Base-by-base conservation (phyloP, 495 filamentous ascomycete species). In the Aspergillus leporis region DNA sequence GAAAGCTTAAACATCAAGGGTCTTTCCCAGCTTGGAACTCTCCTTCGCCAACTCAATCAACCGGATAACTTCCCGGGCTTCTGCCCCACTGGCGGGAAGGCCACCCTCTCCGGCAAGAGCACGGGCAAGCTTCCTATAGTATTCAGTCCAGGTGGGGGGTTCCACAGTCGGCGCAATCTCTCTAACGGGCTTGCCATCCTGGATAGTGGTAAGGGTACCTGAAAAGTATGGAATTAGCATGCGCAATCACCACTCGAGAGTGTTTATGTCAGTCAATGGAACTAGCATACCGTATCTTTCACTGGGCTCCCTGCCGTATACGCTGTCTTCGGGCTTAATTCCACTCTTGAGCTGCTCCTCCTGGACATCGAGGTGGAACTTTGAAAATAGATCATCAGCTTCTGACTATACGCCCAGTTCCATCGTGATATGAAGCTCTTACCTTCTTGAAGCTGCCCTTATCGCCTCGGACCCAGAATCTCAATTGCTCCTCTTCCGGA, bases 391-490 rank as follows among this genome's bases (percentile, higher is more conserved):
- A 18, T 38, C 34, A 49, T 59, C 36, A 65, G 56, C 14, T 28
- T 30, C 22, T 21, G 10, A 12, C 21, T 31, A 12, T 43, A 21
- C 18, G 13, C 16, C 16, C 38, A n/a, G 16, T n/a, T 3, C n/a
- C 13, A n/a, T 14, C 38, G 16, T 23, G 13, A 23, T 10, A n/a
- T 40, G 4, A 21, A 22, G 18, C 21, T 21, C 66, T 57, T 53
- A 77, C 78, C 75, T 95, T 96, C 74, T 85, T 88, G 69, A 86
- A 96, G 64, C 87, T 91, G 1, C 88, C 92, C 69, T 90, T 86
- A 5, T 86, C 85, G 16, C 92, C 92, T 21, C 92, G 76, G 8
- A 96, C 83, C 86, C 90, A 91, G 77, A 87, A 96, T 55, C 90
- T 74, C 61, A 90, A 69, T 72, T 96, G 91, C 61, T 83, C 78